Evolutionary conservation across 768 basidiomycete genomes (phyloP).

Genomic region (Leccinum boreale): DNA sequence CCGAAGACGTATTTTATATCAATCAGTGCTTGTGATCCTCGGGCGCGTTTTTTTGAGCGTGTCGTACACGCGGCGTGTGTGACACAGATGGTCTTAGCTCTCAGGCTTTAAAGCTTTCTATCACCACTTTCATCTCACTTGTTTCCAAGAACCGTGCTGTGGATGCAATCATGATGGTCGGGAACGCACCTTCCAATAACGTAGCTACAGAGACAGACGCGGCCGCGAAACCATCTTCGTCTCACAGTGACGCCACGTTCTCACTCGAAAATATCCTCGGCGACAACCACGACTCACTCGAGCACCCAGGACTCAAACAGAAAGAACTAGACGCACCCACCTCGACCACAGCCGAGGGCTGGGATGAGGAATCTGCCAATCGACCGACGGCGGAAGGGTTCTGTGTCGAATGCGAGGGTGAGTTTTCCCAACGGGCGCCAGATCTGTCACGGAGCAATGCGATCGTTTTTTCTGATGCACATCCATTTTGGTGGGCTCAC

Average conservation of each 20-base stretch:
- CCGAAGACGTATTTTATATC: not conserved
- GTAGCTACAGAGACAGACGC: constrained; percentile 12
- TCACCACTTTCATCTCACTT: constrained; percentile 5
- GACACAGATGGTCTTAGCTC: constrained; percentile 5
- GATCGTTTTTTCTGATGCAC: not conserved
- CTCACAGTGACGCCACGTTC: constrained; percentile 32
- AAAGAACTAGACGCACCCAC: constrained; percentile 33
- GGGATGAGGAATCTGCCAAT: constrained; percentile 61
- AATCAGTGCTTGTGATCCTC: not conserved
- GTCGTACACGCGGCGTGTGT: constrained; percentile 26
- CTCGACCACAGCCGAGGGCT: constrained; percentile 43
- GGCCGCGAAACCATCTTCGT: constrained; percentile 2
- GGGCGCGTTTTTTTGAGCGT: not conserved
- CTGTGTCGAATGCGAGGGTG: constrained; percentile 88
- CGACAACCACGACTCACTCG: constrained; percentile 58
- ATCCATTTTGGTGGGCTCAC: too few species aligned
- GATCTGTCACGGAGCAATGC: not conserved
- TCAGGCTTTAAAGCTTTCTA: constrained; percentile 6
- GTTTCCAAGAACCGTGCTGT: not conserved
- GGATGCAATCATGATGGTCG: constrained; percentile 22
- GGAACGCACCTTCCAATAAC: constrained; percentile 16
- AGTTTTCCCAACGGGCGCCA: constrained; percentile 10
- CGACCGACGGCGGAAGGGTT: constrained; percentile 55
- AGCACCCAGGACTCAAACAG: constrained; percentile 43
- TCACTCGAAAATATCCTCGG: constrained; percentile 71